Evolutionary conservation across 176 grass and related monocot genomes (phyloP), one percentile per base, ranked within the genome.

Genomic region (Leersia perrieri): DNA sequence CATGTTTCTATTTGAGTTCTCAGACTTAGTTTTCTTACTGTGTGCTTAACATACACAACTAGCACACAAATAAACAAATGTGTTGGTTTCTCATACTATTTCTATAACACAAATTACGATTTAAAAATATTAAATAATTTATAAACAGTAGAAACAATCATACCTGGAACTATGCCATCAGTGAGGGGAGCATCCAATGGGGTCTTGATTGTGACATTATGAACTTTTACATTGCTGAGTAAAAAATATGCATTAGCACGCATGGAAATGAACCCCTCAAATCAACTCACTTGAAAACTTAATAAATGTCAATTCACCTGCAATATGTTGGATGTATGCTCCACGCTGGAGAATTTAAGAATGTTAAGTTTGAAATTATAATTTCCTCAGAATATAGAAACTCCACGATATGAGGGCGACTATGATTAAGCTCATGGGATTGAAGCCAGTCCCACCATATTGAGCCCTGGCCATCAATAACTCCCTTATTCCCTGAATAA

Each of bases 271-370:
- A 64, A 81, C 23, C 53, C 34, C 33, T 25, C 15, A 35, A 84
- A 83, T 35, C 58, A 83, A 34, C 39, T 74, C 16, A 82, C 3
- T 58, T 40, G 69, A 39, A 45, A 31, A 75, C 41, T n/a, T 67
- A 55, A 42, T 47, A 64, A 63, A 76, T 63, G 42, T 61, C 9
- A 75, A 60, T 63, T 14, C 71, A 97, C 94, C 92, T 88, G 73
- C 91, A 90, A 60, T 94, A 97, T 5, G 87, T 87, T 22, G 92
- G 89, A 87, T 97, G 95, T 79, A 97, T 94, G 71, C 89, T 94
- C 92, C 95, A 97, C 27, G 92, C 95, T 74, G 95, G 90, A 32
- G 92, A 89, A 84, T 98, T 85, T 14, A 98, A 73, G 77, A 98
- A 92, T 32, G 87, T 87, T 72, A 98, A 87, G 78, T 94, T 98